These are phyloP conservation scores for Barnettozyma vustinii DNA, from an alignment of 805 yeast genomes.

Conservation along the genomic window DNA sequence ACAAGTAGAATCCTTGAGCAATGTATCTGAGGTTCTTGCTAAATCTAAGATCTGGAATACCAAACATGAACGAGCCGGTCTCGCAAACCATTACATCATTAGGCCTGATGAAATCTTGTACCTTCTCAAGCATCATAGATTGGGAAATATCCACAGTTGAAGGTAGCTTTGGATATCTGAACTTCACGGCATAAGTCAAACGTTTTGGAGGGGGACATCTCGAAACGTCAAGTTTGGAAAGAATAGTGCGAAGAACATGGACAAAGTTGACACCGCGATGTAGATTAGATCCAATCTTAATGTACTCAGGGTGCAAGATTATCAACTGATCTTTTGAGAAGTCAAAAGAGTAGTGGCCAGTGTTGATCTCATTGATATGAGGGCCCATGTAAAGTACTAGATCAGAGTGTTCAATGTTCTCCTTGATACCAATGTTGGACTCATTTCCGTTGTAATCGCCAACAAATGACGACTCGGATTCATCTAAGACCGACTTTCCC, in stretches of 20 bases:
- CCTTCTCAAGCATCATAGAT: slow-evolving; percentile 34
- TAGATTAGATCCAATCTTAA: slow-evolving; percentile 39
- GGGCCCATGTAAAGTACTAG: slow-evolving; percentile 68
- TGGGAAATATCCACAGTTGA: slow-evolving; percentile 39
- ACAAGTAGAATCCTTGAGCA: slow-evolving; percentile 72
- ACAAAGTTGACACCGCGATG: slow-evolving; percentile 41
- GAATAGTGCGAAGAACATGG: slow-evolving; percentile 43
- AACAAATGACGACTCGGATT: slow-evolving; percentile 53
- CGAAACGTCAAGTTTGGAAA: slow-evolving; percentile 30
- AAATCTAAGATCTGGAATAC: slow-evolving; percentile 59
- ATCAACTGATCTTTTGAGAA: slow-evolving; percentile 40
- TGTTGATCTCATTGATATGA: slow-evolving; percentile 59
- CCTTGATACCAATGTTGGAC: slow-evolving; percentile 42
- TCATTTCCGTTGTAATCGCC: slow-evolving; percentile 70
- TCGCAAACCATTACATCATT: slow-evolving; percentile 75
- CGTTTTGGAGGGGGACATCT: slow-evolving; percentile 17
- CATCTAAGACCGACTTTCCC: slow-evolving; percentile 75
- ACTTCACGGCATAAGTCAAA: slow-evolving; percentile 15
- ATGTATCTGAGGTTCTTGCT: slow-evolving; percentile 47
- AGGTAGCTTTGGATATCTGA: slow-evolving; percentile 22
- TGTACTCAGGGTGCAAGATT: slow-evolving; percentile 47
- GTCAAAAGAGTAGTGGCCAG: slow-evolving; percentile 55
- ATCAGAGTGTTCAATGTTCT: slow-evolving; percentile 53
- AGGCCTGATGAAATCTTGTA: slow-evolving; percentile 44
- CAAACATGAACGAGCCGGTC: slow-evolving; percentile 81